Evolutionary conservation across 768 basidiomycete genomes (phyloP).

Genomic region (Boletus tomentosulus): DNA sequence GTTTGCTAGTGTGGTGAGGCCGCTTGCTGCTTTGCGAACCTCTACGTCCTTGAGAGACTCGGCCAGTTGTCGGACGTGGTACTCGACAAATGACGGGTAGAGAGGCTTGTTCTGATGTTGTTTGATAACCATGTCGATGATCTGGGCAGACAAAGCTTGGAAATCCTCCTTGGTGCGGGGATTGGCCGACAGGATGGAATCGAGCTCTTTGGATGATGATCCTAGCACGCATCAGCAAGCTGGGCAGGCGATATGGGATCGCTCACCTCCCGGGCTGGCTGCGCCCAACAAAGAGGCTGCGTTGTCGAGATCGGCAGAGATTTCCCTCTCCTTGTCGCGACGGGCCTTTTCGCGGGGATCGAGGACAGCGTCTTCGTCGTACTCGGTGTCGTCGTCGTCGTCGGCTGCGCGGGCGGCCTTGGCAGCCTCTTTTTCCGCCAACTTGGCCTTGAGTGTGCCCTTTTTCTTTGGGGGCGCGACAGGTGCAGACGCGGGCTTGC

Average conservation of each 20-base stretch:
- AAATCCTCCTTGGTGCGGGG: conserved; percentile 92
- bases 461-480: conserved; percentile 85
- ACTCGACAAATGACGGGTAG: conserved; percentile 79
- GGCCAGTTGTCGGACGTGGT: conserved; percentile 73
- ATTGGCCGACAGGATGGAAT: conserved; percentile 68
- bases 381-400: conserved; percentile 43
- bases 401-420: conserved; percentile 50
- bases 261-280: conserved; percentile 58
- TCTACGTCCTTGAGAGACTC: conserved; percentile 84
- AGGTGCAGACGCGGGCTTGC: conserved; percentile 40
- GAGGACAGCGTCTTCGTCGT: conserved; percentile 69
- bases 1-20: conserved; percentile 82
- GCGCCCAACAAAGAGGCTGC: conserved; percentile 79
- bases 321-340: conserved; percentile 73
- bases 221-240: conserved; percentile 35
- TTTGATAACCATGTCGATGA: conserved; percentile 73
- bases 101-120: conserved; percentile 80
- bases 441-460: conserved; percentile 84
- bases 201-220: conserved; percentile 64
- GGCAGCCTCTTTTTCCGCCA: conserved; percentile 86
- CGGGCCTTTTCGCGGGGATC: conserved; percentile 78
- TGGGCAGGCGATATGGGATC: neutral
- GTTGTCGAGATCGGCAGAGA: conserved; percentile 83
- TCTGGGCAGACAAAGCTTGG: conserved; percentile 60
- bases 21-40: conserved; percentile 82